Conservation (phyloP, 1,139 yeast species). For the Suhomyces kunorum region DNA sequence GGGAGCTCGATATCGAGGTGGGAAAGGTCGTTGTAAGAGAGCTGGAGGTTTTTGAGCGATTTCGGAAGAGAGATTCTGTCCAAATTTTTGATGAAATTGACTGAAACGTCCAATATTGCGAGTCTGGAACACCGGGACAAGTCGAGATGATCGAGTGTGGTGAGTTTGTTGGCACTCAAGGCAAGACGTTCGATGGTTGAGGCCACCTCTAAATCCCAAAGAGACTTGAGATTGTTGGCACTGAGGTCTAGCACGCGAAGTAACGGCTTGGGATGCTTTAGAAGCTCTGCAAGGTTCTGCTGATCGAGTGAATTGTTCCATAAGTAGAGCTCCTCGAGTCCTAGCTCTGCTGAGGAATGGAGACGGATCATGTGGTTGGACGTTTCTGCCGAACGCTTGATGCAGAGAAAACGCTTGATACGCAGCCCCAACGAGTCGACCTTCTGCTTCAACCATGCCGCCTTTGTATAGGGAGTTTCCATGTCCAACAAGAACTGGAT, state of each 20-base stretch:
- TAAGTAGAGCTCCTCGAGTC: conserved; percentile 21
- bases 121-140: conserved; percentile 12
- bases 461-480: conserved; percentile 5
- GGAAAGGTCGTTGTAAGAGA: conserved; percentile 22
- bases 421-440: conserved; percentile 20
- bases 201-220: conserved; percentile 19
- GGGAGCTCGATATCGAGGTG: conserved; percentile 18
- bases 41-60: conserved; percentile 16
- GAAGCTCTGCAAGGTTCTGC: conserved; percentile 9
- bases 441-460: conserved; percentile 11
- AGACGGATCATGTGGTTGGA: not conserved
- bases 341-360: conserved; percentile 18
- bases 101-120: conserved; percentile 17
- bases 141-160: conserved; percentile 20
- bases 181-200: conserved; percentile 17
- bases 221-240: conserved; percentile 22
- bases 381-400: conserved; percentile 14
- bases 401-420: conserved; percentile 19
- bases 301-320: conserved; percentile 23
- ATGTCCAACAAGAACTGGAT: conserved; percentile 17
- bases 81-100: conserved; percentile 17
- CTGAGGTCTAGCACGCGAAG: conserved; percentile 22
- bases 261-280: conserved; percentile 9
- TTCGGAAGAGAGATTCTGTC: conserved; percentile 18
- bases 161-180: conserved; percentile 23